Evolutionary conservation across 2,329 filamentous ascomycete species (phyloP).

Genomic region (Cladobotryum mycophilum): DNA sequence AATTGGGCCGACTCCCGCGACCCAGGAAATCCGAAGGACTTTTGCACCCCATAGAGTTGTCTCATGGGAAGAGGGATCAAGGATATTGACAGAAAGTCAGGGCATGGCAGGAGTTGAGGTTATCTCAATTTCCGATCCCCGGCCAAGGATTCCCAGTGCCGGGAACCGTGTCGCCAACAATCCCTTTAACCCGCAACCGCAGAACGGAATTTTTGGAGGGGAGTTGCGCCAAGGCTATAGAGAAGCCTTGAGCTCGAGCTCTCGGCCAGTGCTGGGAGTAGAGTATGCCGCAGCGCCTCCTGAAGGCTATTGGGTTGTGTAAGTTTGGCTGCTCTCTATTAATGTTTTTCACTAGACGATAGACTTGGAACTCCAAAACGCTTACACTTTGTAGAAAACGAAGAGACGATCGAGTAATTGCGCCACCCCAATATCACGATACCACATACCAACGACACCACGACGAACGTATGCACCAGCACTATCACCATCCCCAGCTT

Average conservation of each 20-base stretch:
- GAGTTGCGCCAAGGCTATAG: slow-evolving; percentile 10
- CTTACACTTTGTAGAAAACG: slow-evolving; percentile 17
- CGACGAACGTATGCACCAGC: slow-evolving; percentile 12
- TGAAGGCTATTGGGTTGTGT: slow-evolving; percentile 21
- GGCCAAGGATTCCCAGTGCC: slow-evolving; percentile 5
- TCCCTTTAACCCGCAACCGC: slow-evolving; percentile 2
- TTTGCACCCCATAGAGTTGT: slow-evolving; percentile 16
- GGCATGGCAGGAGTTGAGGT: slow-evolving; percentile 16
- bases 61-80: slow-evolving; percentile 18
- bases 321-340: slow-evolving; percentile 9
- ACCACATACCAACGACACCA: slow-evolving; percentile 15
- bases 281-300: slow-evolving; percentile 10
- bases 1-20: too few relatives aligned
- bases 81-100: slow-evolving; percentile 15
- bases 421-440: slow-evolving; percentile 3
- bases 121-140: slow-evolving; percentile 14
- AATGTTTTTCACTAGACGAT: background rate
- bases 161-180: background rate
- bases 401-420: background rate
- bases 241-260: slow-evolving; percentile 9
- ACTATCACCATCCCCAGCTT: slow-evolving; percentile 9
- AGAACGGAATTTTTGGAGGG: slow-evolving; percentile 7
- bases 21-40: background rate
- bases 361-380: background rate
- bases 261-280: slow-evolving; percentile 13